phyloP scores from a whole-genome alignment of 2,329 filamentous ascomycete genomes.

The Calonectria crousiana region DNA sequence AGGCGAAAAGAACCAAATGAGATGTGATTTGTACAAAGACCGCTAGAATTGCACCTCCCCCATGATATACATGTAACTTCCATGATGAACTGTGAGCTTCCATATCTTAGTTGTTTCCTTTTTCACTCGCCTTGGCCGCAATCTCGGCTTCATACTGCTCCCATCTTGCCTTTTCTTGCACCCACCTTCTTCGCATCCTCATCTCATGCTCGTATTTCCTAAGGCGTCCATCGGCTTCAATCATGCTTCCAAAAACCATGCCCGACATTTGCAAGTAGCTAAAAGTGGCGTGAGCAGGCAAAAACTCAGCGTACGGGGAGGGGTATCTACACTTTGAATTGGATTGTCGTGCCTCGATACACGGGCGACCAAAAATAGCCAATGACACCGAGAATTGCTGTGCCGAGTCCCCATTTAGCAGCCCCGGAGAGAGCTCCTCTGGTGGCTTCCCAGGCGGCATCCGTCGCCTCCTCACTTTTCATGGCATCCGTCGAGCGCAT shows the following conservation, averaged over 20 bases:
- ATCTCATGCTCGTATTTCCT: constrained; percentile 75
- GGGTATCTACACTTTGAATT: constrained; percentile 78
- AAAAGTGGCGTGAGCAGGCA: constrained; percentile 23
- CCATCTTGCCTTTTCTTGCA: constrained; percentile 77
- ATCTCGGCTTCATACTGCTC: constrained; percentile 73
- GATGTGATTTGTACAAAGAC: constrained; percentile 39
- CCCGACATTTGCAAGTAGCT: constrained; percentile 89
- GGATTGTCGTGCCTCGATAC: constrained; percentile 78
- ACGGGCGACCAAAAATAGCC: constrained; percentile 76
- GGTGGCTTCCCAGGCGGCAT: constrained; percentile 78
- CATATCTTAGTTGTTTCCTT: constrained; percentile 35
- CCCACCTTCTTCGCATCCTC: constrained; percentile 72
- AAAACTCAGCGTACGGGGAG: not conserved
- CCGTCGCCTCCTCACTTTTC: constrained; percentile 74
- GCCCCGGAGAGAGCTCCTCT: constrained; percentile 76
- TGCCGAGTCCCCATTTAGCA: constrained; percentile 78
- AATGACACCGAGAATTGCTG: constrained; percentile 70
- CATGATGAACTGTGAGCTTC: constrained; percentile 14
- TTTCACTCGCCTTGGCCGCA: constrained; percentile 56
- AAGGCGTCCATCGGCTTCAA: constrained; percentile 79
- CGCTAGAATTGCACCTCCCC: constrained; percentile 29
- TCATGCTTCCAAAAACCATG: constrained; percentile 83
- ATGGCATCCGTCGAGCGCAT: constrained; percentile 60
- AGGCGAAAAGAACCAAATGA: constrained; percentile 34
- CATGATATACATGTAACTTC: constrained; percentile 35